Percentiles rank a stretch among this genome's conserved stretches.
These are phyloP conservation scores for Phaeosphaeria sp. DNA, from an alignment of 2,329 filamentous ascomycete species.

Conservation along the genomic window DNA sequence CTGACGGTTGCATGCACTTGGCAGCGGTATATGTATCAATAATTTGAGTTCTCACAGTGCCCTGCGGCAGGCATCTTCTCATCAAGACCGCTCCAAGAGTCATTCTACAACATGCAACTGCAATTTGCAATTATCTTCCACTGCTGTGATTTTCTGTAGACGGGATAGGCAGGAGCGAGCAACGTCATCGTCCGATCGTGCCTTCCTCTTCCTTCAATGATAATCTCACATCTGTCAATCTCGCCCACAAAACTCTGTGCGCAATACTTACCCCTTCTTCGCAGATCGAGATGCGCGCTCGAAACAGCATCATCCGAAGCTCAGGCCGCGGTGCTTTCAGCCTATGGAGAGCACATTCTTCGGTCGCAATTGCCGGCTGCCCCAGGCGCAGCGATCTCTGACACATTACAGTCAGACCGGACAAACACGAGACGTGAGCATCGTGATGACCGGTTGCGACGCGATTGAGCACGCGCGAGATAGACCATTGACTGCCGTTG, in stretches of 20 bases:
- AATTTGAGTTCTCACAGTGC: no score
- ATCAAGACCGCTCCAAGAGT: no score
- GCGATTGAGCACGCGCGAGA: neutral
- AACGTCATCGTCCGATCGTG: no score
- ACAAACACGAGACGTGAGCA: neutral
- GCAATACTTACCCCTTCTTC: neutral
- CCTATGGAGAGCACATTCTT: neutral
- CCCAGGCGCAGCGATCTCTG: neutral
- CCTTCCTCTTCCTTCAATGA: neutral
- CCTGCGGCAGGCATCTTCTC: no score
- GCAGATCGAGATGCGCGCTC: neutral
- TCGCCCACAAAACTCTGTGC: no score
- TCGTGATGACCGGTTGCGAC: neutral
- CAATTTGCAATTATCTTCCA: no score
- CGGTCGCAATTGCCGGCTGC: neutral
- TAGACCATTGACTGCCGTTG: no score
- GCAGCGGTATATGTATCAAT: no score
- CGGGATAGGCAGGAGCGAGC: no score
- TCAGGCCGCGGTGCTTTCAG: neutral
- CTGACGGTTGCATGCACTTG: no score
- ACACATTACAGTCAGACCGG: neutral
- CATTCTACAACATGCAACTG: no score
- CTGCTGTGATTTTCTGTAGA: neutral
- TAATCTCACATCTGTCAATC: neutral
- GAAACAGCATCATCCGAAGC: neutral